A percentile compares a stretch with the other conserved stretches of the same genome.
Conservation (phyloP, 2,329 filamentous ascomycete species). For the Aotearoamyces nothofagi region DNA sequence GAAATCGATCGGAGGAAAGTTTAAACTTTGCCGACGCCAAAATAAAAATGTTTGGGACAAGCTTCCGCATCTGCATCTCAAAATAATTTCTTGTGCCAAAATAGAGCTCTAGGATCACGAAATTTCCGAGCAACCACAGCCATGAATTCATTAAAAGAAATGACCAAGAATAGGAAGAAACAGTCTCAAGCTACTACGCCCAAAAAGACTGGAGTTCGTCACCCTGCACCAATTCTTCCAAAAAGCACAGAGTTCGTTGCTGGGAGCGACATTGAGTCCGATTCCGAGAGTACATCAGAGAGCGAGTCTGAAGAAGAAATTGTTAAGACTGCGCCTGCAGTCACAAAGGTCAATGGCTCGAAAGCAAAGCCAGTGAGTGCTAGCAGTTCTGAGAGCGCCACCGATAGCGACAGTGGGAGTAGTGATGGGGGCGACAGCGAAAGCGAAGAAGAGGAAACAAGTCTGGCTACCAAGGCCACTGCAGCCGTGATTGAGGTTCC, state of each 20-base stretch:
- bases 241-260: slow-evolving; percentile 16
- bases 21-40: slow-evolving; percentile 15
- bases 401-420: slow-evolving; percentile 13
- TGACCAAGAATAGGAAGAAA: slow-evolving; percentile 9
- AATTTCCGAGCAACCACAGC: too few relatives aligned
- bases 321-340: slow-evolving; percentile 1
- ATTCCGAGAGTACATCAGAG: slow-evolving; percentile 6
- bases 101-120: too few relatives aligned
- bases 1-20: slow-evolving; percentile 10
- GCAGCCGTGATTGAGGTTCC: slow-evolving; percentile 1
- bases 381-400: slow-evolving; percentile 1
- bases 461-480: slow-evolving; percentile 8
- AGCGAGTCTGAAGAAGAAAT: slow-evolving; percentile 8
- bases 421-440: slow-evolving; percentile 12
- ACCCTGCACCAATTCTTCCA: slow-evolving; percentile 12
- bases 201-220: too few relatives aligned
- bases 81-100: too few relatives aligned
- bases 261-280: slow-evolving; percentile 15
- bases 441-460: slow-evolving; percentile 23
- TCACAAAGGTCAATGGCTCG: slow-evolving; percentile 1
- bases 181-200: slow-evolving; percentile 8
- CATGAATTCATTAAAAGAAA: slow-evolving; percentile 6
- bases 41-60: slow-evolving; percentile 9
- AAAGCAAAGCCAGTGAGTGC: neutral
- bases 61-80: too few relatives aligned